These are phyloP conservation scores for Trichoderma gamsii DNA, from an alignment of 495 filamentous ascomycete genomes.

Conservation along the genomic window DNA sequence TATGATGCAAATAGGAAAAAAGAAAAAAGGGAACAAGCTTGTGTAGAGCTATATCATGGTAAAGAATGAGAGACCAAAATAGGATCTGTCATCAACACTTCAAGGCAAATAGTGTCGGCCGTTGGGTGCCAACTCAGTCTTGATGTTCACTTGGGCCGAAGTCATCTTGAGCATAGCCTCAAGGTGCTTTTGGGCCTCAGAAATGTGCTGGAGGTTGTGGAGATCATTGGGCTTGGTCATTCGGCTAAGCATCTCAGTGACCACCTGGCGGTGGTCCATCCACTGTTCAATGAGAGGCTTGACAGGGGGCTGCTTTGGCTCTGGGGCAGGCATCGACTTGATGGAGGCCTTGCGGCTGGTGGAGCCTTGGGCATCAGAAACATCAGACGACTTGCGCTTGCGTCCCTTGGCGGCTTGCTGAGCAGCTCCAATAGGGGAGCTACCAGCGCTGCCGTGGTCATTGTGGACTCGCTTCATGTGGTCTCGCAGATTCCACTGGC, in stretches of 20 bases:
- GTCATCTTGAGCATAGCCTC: slow-evolving; percentile 7
- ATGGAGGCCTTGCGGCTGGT: slow-evolving; percentile 37
- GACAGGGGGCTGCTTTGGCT: slow-evolving; percentile 26
- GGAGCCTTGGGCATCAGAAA: slow-evolving; percentile 29
- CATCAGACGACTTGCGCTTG: slow-evolving; percentile 47
- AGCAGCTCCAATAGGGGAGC: slow-evolving; percentile 19
- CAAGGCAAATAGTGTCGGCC: background rate
- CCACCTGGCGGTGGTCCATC: slow-evolving; percentile 43
- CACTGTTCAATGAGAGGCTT: slow-evolving; percentile 38
- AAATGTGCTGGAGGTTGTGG: slow-evolving; percentile 37
- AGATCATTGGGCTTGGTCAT: slow-evolving; percentile 41
- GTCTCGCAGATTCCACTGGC: slow-evolving; percentile 88
- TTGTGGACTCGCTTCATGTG: slow-evolving; percentile 93
- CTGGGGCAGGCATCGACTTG: slow-evolving; percentile 26
- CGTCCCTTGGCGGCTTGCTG: slow-evolving; percentile 36
- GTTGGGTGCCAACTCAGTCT: background rate
- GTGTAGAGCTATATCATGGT: background rate
- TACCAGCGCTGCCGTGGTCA: slow-evolving; percentile 47
- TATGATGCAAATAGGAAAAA: background rate
- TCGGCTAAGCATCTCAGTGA: slow-evolving; percentile 37
- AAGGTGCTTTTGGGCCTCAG: slow-evolving; percentile 28
- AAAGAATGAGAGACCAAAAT: background rate
- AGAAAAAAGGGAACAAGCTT: background rate
- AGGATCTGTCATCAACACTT: background rate
- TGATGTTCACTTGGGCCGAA: background rate